These are phyloP conservation scores for Sugiyamaella neomexicana DNA, from an alignment of 1,139 yeast species.

Conservation along the genomic window DNA sequence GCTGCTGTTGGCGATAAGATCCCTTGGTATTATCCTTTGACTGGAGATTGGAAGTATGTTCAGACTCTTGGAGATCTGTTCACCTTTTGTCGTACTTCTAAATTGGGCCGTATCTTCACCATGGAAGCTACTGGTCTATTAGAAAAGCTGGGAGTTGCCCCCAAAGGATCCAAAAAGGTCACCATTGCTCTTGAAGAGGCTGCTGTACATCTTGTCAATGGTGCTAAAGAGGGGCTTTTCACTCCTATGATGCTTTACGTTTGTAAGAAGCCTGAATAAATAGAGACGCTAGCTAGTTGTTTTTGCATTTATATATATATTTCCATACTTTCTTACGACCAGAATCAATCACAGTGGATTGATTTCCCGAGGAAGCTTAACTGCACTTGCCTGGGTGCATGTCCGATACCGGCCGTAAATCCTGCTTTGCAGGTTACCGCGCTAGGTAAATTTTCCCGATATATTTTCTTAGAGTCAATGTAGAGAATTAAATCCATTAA, in stretches of 20 bases:
- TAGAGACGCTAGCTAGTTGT: background rate
- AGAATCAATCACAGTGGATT: no score
- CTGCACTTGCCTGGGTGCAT: background rate
- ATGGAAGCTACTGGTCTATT: slow-evolving; percentile 74
- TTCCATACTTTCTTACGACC: no score
- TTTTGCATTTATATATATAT: no score
- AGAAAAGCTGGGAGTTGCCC: slow-evolving; percentile 86
- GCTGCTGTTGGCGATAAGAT: slow-evolving; percentile 80
- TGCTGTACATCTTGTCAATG: slow-evolving; percentile 90
- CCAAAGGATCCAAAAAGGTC: slow-evolving; percentile 89
- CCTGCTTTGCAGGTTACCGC: background rate
- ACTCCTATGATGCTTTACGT: slow-evolving; percentile 96
- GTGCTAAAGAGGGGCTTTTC: slow-evolving; percentile 84
- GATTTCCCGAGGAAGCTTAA: no score
- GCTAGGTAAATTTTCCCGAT: slow-evolving; percentile 4
- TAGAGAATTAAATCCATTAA: background rate
- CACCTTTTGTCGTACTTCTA: slow-evolving; percentile 88
- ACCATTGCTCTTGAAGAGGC: slow-evolving; percentile 95
- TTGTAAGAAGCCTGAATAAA: slow-evolving; percentile 66
- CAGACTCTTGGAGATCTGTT: slow-evolving; percentile 76
- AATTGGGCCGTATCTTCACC: slow-evolving; percentile 81
- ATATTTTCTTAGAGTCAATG: slow-evolving; percentile 11
- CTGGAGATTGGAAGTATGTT: slow-evolving; percentile 89
- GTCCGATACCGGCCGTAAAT: slow-evolving; percentile 8
- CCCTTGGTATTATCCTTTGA: slow-evolving; percentile 98